These are phyloP conservation scores for Coniferiporia sulphurascens DNA, from an alignment of 1,284 basidiomycete species.

Conservation along the genomic window DNA sequence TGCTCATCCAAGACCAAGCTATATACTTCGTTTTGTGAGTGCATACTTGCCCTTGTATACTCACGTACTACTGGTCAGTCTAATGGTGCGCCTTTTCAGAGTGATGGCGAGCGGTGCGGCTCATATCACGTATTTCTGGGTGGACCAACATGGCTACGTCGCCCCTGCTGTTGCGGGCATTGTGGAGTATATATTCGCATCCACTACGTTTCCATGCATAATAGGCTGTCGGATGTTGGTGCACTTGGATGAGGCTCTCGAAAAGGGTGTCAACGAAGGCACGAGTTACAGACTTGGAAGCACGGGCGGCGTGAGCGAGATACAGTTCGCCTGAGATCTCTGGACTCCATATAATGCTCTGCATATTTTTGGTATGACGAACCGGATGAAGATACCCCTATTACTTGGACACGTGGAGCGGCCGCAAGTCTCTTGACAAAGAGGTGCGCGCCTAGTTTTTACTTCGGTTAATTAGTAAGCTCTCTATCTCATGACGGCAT, in stretches of 20 bases:
- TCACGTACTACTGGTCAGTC: neutral
- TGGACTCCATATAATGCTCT: too few species aligned
- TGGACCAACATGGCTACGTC: neutral
- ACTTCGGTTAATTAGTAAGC: too few species aligned
- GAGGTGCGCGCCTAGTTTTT: too few species aligned
- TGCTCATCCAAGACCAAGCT: conserved; percentile 2
- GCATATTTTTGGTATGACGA: too few species aligned
- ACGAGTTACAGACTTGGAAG: neutral
- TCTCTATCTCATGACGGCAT: too few species aligned
- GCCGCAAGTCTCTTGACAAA: too few species aligned
- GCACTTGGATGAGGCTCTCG: neutral
- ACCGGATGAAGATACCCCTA: too few species aligned
- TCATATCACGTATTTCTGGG: neutral
- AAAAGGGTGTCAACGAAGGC: conserved; percentile 3
- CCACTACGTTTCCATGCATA: neutral
- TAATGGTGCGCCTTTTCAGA: neutral
- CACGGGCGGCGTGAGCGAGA: too few species aligned
- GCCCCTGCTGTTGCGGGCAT: too few species aligned
- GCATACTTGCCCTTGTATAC: neutral
- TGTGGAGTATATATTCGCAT: neutral
- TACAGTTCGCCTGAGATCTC: too few species aligned
- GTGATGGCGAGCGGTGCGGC: neutral
- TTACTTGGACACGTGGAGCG: too few species aligned
- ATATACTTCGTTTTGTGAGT: conserved; percentile 3
- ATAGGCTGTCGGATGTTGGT: conserved; percentile 1